Conservation (phyloP, 352 stramenopile species). For the Thraustochytrium sp. region DNA sequence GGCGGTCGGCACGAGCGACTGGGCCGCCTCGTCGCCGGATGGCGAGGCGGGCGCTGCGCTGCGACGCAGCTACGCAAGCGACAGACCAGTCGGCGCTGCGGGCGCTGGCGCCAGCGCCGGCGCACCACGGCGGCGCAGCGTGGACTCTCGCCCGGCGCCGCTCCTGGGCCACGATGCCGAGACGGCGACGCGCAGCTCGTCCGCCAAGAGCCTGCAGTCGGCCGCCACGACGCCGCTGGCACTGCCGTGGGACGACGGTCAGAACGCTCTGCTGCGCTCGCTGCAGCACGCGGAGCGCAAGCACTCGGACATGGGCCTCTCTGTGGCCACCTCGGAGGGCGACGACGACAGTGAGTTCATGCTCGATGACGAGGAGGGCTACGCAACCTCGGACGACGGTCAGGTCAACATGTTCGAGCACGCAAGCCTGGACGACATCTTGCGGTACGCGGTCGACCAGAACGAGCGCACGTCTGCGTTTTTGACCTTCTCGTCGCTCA, state of each 20-base stretch:
- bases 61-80: too few relatives aligned
- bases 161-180: neutral
- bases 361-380: slow-evolving; percentile 9
- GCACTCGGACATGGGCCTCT: neutral
- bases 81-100: too few relatives aligned
- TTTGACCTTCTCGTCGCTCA: slow-evolving; percentile 29
- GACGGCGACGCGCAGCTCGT: slow-evolving; percentile 4
- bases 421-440: slow-evolving; percentile 14
- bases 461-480: slow-evolving; percentile 30
- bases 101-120: neutral
- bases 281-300: neutral
- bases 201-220: neutral
- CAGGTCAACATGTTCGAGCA: slow-evolving; percentile 20
- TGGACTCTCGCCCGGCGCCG: neutral
- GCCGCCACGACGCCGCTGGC: neutral
- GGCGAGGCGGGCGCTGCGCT: too few relatives aligned
- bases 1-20: too few relatives aligned
- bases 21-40: too few relatives aligned
- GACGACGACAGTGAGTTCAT: slow-evolving; percentile 14
- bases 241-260: neutral
- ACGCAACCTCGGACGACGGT: neutral
- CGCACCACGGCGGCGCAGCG: neutral
- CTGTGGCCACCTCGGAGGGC: neutral
- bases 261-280: neutral
- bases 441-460: slow-evolving; percentile 36